Conservation (phyloP, 768 basidiomycete genomes). For the Cystobasidium tubakii region DNA sequence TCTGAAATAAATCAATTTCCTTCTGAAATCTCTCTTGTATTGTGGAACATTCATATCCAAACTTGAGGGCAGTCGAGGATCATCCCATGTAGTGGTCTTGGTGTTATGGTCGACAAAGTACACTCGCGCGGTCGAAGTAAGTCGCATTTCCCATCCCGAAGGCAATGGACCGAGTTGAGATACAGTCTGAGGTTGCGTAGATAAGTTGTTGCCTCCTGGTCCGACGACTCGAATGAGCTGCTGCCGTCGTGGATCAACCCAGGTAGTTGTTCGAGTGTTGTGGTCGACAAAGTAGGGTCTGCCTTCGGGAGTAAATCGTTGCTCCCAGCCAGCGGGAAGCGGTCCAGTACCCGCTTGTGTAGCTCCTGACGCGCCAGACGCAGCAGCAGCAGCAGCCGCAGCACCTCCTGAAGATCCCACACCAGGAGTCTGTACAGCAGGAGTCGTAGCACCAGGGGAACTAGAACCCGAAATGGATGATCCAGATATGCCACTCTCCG, state of each 20-base stretch:
- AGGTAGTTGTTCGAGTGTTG: conserved; percentile 98
- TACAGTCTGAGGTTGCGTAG: conserved; percentile 88
- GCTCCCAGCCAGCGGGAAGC: conserved; percentile 96
- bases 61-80: conserved; percentile 89
- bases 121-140: conserved; percentile 93
- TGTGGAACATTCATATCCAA: conserved; percentile 95
- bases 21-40: conserved; percentile 98
- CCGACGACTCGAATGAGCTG: conserved; percentile 95
- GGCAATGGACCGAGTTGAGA: conserved; percentile 94
- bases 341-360: conserved; percentile 76
- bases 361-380: conserved; percentile 46
- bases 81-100: conserved; percentile 99
- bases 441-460: conserved; percentile 40
- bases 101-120: conserved; percentile 99
- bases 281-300: conserved; percentile 99
- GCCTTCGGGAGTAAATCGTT: conserved; percentile 95
- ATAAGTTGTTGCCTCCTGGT: conserved; percentile 77
- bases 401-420: conserved; percentile 40
- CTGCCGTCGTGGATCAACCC: conserved; percentile 97
- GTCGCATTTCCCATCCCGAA: conserved; percentile 99
- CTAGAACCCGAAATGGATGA: conserved; percentile 51
- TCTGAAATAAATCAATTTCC: conserved; percentile 99
- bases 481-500: conserved; percentile 49
- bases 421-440: conserved; percentile 34
- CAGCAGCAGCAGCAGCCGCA: conserved; percentile 42